Evolutionary conservation across 192 early-diverging fungal species (phyloP), one percentile per base, ranked within the genome.

Genomic region (Umbelopsis ramanniana): DNA sequence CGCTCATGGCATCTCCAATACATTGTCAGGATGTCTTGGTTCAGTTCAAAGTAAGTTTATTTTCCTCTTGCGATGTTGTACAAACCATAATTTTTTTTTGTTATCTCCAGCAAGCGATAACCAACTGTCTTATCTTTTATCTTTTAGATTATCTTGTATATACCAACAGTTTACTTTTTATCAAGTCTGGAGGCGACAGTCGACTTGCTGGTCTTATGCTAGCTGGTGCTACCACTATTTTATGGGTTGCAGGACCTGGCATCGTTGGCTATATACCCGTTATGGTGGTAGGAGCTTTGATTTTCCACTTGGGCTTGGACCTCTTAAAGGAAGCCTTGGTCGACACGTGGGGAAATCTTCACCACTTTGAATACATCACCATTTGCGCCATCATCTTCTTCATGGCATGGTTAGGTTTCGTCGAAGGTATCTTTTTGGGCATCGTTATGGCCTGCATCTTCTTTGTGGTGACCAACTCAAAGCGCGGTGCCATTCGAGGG

Each of bases 291-390:
- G 97, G 96, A 17, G 89, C 93, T 33, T 83, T 98, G 10, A 99
- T 99, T 67, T 98, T 99, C 82, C 95, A 97, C 72, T 83, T 99
- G 35, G 98, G 96, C 4, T 79, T 98, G 67, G 98, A 99, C 72
- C 84, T 99, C 33, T 68, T 98, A 38, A 95, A 94, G 57, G 97
- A 98, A 75, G 93, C 93, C 4, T 78, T 99, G 17, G 79, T 91
- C 50, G 97, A 99, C 75, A 95, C 97, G 0, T 87, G 90, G 81
- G 87, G 89, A 33, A 88, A 90, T 14, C 95, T 97, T 6, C 93
- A 95, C 68, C 83, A 84, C 21, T 82, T 96, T 22, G 97, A 99
- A 75, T 99, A 98, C 72, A 74, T 89, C 22, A 99, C 96, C 7
- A 97, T 99, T 40, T 54, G 89, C 9, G 79, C 84, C 11, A 99